Percentiles rank a stretch among this genome's conserved stretches.
Conservation (phyloP, 129 eudicot genomes). For the Artemisia argyi region DNA sequence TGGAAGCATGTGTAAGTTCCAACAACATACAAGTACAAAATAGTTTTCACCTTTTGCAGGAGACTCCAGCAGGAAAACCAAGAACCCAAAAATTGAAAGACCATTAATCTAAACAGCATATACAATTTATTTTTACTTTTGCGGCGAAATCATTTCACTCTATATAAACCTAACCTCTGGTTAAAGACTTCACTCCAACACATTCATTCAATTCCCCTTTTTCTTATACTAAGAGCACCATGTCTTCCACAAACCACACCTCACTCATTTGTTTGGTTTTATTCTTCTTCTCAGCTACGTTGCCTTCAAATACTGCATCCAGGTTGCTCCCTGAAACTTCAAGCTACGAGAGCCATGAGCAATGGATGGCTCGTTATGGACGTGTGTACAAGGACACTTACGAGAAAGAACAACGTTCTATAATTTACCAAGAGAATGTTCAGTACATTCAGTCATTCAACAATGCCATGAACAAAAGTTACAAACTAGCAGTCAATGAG, state of each 20-base stretch:
- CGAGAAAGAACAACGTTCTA: slow-evolving; percentile 29
- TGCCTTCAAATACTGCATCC: slow-evolving; percentile 16
- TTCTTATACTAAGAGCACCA: slow-evolving; percentile 31
- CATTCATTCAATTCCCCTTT: neutral
- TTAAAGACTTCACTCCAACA: neutral
- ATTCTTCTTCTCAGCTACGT: slow-evolving; percentile 18
- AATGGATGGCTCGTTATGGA: slow-evolving; percentile 43
- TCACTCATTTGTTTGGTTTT: slow-evolving; percentile 20
- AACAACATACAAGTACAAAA: neutral
- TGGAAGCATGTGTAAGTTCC: neutral
- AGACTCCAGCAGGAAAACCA: neutral
- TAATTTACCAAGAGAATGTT: slow-evolving; percentile 28
- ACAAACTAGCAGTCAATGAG: slow-evolving; percentile 36
- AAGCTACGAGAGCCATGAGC: slow-evolving; percentile 29
- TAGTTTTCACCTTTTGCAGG: neutral
- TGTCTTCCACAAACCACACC: slow-evolving; percentile 20
- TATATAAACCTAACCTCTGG: slow-evolving; percentile 13
- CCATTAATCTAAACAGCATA: slow-evolving; percentile 1
- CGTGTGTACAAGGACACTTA: slow-evolving; percentile 31
- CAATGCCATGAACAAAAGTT: slow-evolving; percentile 26
- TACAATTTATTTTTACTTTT: neutral
- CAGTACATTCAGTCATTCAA: slow-evolving; percentile 38
- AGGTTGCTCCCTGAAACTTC: slow-evolving; percentile 27
- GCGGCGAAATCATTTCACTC: neutral
- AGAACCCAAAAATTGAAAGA: neutral